A percentile compares a stretch with the other conserved stretches of the same genome.
phyloP scores from a whole-genome alignment of 192 early-diverging fungal genomes.

The Backusella liffmaniae region DNA sequence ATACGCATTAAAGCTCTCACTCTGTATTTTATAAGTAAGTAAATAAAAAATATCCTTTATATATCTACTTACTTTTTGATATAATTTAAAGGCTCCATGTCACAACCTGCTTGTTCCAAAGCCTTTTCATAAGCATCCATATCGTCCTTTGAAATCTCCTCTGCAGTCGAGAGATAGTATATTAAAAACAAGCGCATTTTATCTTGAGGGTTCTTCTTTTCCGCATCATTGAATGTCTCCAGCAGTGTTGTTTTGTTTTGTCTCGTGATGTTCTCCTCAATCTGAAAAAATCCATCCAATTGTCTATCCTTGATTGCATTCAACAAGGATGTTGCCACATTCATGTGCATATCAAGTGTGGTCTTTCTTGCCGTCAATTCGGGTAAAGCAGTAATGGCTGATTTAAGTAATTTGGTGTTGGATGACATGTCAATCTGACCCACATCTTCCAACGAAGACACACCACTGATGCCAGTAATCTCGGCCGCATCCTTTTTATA shows the following conservation, averaged over 20 bases:
- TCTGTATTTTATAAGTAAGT: slow-evolving; percentile 14
- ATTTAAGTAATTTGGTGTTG: slow-evolving; percentile 85
- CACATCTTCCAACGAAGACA: slow-evolving; percentile 78
- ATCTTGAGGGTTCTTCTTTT: slow-evolving; percentile 80
- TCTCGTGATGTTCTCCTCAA: slow-evolving; percentile 86
- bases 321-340: slow-evolving; percentile 89
- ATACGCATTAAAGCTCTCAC: slow-evolving; percentile 61
- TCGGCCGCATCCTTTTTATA: slow-evolving; percentile 96
- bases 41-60: not conserved
- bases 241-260: slow-evolving; percentile 77
- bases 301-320: slow-evolving; percentile 90
- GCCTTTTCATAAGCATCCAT: slow-evolving; percentile 83
- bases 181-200: slow-evolving; percentile 90
- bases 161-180: slow-evolving; percentile 74
- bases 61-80: slow-evolving; percentile 65
- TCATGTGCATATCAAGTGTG: slow-evolving; percentile 98
- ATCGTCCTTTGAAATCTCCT: slow-evolving; percentile 77
- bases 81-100: slow-evolving; percentile 75
- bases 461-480: slow-evolving; percentile 85
- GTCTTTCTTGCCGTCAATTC: slow-evolving; percentile 93
- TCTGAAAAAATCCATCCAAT: slow-evolving; percentile 90
- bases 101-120: slow-evolving; percentile 70
- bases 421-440: slow-evolving; percentile 72
- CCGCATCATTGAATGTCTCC: slow-evolving; percentile 79
- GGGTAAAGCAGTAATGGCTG: slow-evolving; percentile 90